Percentiles rank a stretch among this genome's conserved stretches.
phyloP scores from a whole-genome alignment of 768 basidiomycete species.

The Pulveroboletus sp. region DNA sequence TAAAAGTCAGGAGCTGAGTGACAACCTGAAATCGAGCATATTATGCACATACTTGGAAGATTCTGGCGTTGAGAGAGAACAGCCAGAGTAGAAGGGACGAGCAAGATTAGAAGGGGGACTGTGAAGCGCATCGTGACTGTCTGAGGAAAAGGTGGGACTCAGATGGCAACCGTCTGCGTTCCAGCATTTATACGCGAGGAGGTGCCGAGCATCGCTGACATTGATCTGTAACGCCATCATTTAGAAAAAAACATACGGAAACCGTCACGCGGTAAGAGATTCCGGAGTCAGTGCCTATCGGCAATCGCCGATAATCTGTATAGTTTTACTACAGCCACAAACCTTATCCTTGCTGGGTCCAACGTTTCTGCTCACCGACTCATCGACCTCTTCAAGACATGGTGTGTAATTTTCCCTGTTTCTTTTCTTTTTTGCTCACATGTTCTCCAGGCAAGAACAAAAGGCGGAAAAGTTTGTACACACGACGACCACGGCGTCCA shows the following conservation, averaged over 20 bases:
- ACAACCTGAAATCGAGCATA: neutral
- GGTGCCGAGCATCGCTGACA: too few relatives aligned
- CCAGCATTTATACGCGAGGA: too few relatives aligned
- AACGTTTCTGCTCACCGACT: slow-evolving; percentile 48
- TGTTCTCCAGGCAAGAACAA: slow-evolving; percentile 39
- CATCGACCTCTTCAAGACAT: slow-evolving; percentile 67
- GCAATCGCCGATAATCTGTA: slow-evolving; percentile 37
- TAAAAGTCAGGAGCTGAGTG: slow-evolving; percentile 20
- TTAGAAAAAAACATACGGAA: too few relatives aligned
- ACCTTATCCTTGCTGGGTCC: slow-evolving; percentile 47
- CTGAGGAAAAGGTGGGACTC: neutral
- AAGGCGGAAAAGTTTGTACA: slow-evolving; percentile 27
- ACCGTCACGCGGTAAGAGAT: too few relatives aligned
- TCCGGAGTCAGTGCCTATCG: too few relatives aligned
- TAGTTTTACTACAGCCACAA: slow-evolving; percentile 51
- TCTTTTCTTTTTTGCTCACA: slow-evolving; percentile 13
- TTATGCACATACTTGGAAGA: slow-evolving; percentile 27
- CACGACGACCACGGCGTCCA: slow-evolving; percentile 21
- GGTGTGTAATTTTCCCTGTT: slow-evolving; percentile 40
- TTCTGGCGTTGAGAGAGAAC: slow-evolving; percentile 18
- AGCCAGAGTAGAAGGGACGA: slow-evolving; percentile 17
- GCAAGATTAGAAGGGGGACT: slow-evolving; percentile 14
- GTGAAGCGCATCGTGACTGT: slow-evolving; percentile 16
- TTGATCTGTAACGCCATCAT: too few relatives aligned
- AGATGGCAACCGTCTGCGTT: too few relatives aligned